A percentile compares a stretch with the other conserved stretches of the same genome.
phyloP scores from a whole-genome alignment of 2,329 filamentous ascomycete genomes.

The Aphanoascus verrucosus region DNA sequence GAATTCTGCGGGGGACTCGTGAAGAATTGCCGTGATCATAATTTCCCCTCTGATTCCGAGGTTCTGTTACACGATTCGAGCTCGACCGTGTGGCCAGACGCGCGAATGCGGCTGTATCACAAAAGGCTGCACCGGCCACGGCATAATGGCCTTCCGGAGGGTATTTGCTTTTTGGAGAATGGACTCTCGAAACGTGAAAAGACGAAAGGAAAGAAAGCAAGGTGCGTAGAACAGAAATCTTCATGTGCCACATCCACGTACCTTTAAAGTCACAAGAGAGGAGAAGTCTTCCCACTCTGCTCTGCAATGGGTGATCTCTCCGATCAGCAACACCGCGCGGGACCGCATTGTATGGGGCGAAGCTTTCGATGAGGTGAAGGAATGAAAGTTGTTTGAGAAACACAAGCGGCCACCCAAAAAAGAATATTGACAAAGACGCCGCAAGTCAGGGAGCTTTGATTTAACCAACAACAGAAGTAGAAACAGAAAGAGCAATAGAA shows the following conservation, averaged over 20 bases:
- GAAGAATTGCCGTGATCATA: neutral
- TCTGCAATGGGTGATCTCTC: slow-evolving; percentile 33
- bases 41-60: slow-evolving; percentile 4
- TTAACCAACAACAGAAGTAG: neutral
- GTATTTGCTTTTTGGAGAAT: neutral
- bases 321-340: slow-evolving; percentile 36
- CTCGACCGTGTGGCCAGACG: neutral
- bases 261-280: slow-evolving; percentile 34
- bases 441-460: neutral
- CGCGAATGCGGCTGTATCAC: slow-evolving; percentile 7
- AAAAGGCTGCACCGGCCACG: neutral
- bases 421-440: neutral
- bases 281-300: slow-evolving; percentile 36
- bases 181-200: neutral
- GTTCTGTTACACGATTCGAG: slow-evolving; percentile 3
- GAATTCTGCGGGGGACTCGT: neutral
- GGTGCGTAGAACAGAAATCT: neutral
- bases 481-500: neutral
- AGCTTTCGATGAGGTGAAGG: neutral
- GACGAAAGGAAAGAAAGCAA: neutral
- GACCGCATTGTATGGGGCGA: slow-evolving; percentile 22
- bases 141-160: neutral
- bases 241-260: slow-evolving; percentile 14
- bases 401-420: neutral
- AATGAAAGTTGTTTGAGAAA: neutral